These are phyloP conservation scores for Globisporangium mamillatum DNA, from an alignment of 352 stramenopile genomes.

Conservation along the genomic window DNA sequence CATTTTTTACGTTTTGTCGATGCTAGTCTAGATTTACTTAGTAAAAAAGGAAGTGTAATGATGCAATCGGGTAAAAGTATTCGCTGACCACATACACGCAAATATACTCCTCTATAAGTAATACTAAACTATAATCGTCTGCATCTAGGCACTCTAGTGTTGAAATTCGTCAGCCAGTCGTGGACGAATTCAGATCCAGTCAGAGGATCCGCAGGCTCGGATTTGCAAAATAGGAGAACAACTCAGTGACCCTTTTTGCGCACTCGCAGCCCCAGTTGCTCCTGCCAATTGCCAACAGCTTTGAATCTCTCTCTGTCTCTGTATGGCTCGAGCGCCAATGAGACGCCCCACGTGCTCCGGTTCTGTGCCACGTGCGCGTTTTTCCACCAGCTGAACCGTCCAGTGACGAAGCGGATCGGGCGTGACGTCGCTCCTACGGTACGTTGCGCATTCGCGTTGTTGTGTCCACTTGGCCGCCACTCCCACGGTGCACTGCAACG, in stretches of 20 bases:
- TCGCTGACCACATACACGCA: not conserved
- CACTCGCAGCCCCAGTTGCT: not conserved
- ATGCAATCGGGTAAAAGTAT: not conserved
- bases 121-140: not conserved
- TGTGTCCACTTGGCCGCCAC: not conserved
- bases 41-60: not conserved
- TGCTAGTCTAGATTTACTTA: not conserved
- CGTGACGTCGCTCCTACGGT: not conserved
- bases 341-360: not conserved
- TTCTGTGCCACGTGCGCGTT: constrained; percentile 1
- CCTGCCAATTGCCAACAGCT: not conserved
- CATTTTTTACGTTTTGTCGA: not conserved
- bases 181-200: constrained; percentile 9
- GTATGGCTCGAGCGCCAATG: not conserved
- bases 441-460: not conserved
- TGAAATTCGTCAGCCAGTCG: constrained; percentile 1
- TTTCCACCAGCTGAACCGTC: constrained; percentile 6
- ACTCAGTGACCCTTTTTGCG: not conserved
- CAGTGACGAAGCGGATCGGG: not conserved
- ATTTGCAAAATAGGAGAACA: constrained; percentile 4
- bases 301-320: not conserved
- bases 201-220: constrained; percentile 1
- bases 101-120: not conserved
- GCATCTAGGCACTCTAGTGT: not conserved
- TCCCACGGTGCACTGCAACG: not conserved